Evolutionary conservation across 2,329 filamentous ascomycete genomes (phyloP), one percentile per base, ranked within the genome.

Genomic region (Alternaria panax): DNA sequence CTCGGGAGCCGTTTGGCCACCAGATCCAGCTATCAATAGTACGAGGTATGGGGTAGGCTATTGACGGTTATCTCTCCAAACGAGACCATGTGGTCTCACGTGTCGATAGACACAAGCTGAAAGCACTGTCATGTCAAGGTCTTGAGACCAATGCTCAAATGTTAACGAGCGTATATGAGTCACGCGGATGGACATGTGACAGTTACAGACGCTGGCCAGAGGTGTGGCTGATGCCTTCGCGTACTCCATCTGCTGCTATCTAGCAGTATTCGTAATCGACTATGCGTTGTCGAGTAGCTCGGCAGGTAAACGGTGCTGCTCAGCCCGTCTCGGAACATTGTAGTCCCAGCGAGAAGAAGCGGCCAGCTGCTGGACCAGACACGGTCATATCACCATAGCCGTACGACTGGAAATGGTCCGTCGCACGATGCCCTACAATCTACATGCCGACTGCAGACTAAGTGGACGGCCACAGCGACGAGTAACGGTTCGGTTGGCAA

Each of bases 101-200:
- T 69, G 60, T 25, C 57, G 28, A 48, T 57, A 56, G 41, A 47
- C 40, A 32, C 50, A 57, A 67, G 65, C 67, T 70, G 64, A 66
- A 60, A 34, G 54, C 58, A 30, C 43, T 30, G 18, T 50, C 54
- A 42, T 51, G 54, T 46, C 20, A 16, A 22, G 8, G 30, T 3
- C 5, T 34, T 34, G 45, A 28, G 20, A 7, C 55, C 53, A 59
- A 54, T 43, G 45, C 7, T 6, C 42, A 40, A 51, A 20, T 22
- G 18, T 56, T 45, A 59, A 58, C 58, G 51, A 58, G 52, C 36
- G 30, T 16, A 32, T 38, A 38, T 52, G 47, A 56, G 57, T 65
- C 60, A 66, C 59, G 59, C 59, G 57, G 14, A 18, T 8, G 40
- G n/a, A 41, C 66, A 69, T 70, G 67, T 69, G 66, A 68, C 58